Conservation (phyloP, 1,139 yeast genomes). For the Yamadazyma mexicana region DNA sequence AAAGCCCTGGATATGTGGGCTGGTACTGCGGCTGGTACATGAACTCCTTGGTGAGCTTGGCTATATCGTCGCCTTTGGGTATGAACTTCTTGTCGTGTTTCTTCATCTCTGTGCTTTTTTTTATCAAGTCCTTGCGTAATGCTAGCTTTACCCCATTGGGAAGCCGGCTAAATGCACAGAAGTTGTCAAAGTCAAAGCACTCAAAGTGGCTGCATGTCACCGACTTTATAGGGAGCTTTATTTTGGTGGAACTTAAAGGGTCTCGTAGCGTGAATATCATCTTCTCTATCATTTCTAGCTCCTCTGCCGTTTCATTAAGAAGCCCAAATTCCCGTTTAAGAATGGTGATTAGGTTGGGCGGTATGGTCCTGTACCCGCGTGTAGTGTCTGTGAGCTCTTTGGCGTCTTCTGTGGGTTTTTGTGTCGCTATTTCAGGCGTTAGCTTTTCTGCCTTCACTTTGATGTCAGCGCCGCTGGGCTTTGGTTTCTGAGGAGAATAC, state of each 20-base stretch:
- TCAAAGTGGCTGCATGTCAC: conserved; percentile 41
- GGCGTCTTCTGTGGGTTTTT: background rate
- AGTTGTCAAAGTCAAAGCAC: conserved; percentile 47
- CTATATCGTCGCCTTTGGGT: conserved; percentile 5
- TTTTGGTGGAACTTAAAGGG: conserved; percentile 38
- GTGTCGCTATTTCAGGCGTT: background rate
- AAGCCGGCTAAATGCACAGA: conserved; percentile 40
- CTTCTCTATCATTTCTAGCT: conserved; percentile 26
- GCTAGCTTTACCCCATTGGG: conserved; percentile 29
- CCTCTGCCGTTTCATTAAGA: conserved; percentile 23
- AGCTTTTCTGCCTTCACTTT: background rate
- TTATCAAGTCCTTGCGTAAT: conserved; percentile 28
- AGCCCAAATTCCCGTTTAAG: conserved; percentile 24
- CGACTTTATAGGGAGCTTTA: conserved; percentile 43
- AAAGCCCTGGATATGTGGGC: conserved; percentile 12
- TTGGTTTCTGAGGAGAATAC: background rate
- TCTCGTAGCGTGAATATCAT: conserved; percentile 31
- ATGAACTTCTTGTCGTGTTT: conserved; percentile 14
- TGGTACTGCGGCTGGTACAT: conserved; percentile 15
- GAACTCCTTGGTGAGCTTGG: conserved; percentile 12
- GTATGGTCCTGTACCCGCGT: conserved; percentile 23
- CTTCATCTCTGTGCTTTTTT: conserved; percentile 26
- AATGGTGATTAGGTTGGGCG: conserved; percentile 24
- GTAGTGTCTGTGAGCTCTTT: no score
- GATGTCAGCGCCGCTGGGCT: background rate